These are phyloP conservation scores for Rhodamnia argentea DNA, from an alignment of 345 rosid genomes.

Conservation along the genomic window DNA sequence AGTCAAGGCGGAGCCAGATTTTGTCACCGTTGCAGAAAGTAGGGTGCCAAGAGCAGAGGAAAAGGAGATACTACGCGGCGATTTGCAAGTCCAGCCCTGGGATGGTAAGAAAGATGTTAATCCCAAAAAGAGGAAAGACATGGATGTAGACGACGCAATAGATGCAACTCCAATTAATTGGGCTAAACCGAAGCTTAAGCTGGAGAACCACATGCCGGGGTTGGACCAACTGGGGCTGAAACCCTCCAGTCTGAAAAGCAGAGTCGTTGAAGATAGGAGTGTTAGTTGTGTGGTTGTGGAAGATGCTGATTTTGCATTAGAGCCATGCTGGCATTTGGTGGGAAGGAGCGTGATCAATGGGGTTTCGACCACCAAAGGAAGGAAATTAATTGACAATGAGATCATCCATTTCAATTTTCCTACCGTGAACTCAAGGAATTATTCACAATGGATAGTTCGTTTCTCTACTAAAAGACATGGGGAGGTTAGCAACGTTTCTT, in stretches of 20 bases:
- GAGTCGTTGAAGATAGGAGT: conserved; percentile 4
- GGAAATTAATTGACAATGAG: conserved; percentile 40
- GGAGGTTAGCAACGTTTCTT: conserved; percentile 19
- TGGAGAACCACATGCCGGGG: background rate
- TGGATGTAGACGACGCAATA: background rate
- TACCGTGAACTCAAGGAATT: background rate
- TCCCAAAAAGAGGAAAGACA: background rate
- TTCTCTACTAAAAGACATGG: conserved; percentile 48
- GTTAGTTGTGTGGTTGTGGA: conserved; percentile 18
- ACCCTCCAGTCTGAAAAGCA: conserved; percentile 4
- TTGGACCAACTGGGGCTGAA: background rate
- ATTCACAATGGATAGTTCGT: conserved; percentile 39
- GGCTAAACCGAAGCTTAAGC: background rate
- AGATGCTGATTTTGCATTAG: conserved; percentile 38
- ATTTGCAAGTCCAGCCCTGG: background rate
- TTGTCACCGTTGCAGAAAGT: background rate
- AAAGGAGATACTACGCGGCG: background rate
- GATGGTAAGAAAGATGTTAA: background rate
- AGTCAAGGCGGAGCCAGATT: background rate
- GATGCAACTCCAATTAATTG: background rate
- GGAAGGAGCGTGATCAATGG: conserved; percentile 49
- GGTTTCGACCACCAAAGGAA: conserved; percentile 49
- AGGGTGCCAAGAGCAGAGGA: background rate
- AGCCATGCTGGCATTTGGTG: conserved; percentile 44
- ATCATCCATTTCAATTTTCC: conserved; percentile 39